Evolutionary conservation across 2,329 filamentous ascomycete species (phyloP), one percentile per base, ranked within the genome.

Genomic region (Remersonia thermophila): DNA sequence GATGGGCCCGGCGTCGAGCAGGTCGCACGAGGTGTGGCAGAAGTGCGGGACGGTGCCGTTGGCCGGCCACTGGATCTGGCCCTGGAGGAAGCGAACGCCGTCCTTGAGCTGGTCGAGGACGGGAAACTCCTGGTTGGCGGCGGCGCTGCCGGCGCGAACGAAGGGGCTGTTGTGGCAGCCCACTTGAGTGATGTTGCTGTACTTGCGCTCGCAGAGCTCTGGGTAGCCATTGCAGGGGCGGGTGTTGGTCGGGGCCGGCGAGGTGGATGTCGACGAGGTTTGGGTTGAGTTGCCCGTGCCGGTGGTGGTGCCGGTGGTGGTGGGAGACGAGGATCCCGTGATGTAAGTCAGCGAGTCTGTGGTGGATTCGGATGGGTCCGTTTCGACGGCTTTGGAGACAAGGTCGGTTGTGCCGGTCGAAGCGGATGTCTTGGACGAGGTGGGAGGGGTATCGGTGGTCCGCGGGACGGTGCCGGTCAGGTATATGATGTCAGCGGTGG

Each of bases 111-210:
- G 85, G 25, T 69, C 62, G 10, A 64, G 68, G 33, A 91, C 82
- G 14, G 65, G 57, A 30, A 82, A 65, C 18, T 66, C 65, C 60
- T 93, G 84, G 57, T 93, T 93, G 37, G 80, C 72, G 11, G 77
- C 83, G 8, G 79, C 71, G 55, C 81, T 87, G 47, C 80, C 80
- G 12, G 66, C 55, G 7, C 71, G 65, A 28, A 78, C 68, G 53
- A 93, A 93, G 9, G 83, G 82, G 29, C 81, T 84, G 62, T 93
- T 93, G 61, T 93, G 84, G 13, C 78, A 77, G 14, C 72, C 76
- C 2, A 93, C 71, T 49, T 82, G 68, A 38, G 83, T 87, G 56
- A 91, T 79, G 55, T 91, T 87, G 65, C 79, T 76, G 58, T 86
- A 93, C 48, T 74, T 77, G 40, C 83, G 73, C 5, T 59, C 60